phyloP scores from a whole-genome alignment of 257 asterid species.

The Eustoma russellianum region DNA sequence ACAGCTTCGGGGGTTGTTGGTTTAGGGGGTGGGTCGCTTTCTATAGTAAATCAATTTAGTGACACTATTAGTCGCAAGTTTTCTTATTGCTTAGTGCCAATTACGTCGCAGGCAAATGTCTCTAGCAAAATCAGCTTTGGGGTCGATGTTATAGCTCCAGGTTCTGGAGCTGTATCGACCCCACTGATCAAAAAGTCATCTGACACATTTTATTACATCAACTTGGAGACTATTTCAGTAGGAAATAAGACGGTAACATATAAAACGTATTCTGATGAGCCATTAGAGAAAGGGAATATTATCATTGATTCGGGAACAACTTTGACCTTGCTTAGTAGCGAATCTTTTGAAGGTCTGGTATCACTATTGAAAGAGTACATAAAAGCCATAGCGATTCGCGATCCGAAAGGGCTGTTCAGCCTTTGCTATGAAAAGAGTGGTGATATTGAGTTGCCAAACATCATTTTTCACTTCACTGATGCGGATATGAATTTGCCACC shows the following conservation, averaged over 20 bases:
- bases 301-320: constrained; percentile 63
- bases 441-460: constrained; percentile 8
- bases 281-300: constrained; percentile 25
- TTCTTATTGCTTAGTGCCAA: constrained; percentile 40
- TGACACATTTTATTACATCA: constrained; percentile 29
- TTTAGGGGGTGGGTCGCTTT: constrained; percentile 41
- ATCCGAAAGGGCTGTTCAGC: constrained; percentile 5
- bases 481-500: constrained; percentile 35
- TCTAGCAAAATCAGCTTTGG: constrained; percentile 53
- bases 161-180: constrained; percentile 26
- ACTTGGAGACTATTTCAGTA: constrained; percentile 33
- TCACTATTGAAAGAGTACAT: constrained; percentile 7
- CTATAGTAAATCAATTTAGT: constrained; percentile 36
- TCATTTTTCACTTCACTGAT: constrained; percentile 32
- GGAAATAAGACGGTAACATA: not conserved
- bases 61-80: constrained; percentile 27
- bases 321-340: constrained; percentile 24
- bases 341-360: constrained; percentile 18
- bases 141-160: constrained; percentile 18
- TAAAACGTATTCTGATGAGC: too few species aligned
- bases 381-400: not conserved
- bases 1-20: constrained; percentile 45
- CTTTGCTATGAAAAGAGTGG: constrained; percentile 24
- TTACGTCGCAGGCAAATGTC: constrained; percentile 1
- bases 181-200: constrained; percentile 28